These are phyloP conservation scores for Rhodotorula toruloides DNA, from an alignment of 768 basidiomycete genomes.

Conservation along the genomic window DNA sequence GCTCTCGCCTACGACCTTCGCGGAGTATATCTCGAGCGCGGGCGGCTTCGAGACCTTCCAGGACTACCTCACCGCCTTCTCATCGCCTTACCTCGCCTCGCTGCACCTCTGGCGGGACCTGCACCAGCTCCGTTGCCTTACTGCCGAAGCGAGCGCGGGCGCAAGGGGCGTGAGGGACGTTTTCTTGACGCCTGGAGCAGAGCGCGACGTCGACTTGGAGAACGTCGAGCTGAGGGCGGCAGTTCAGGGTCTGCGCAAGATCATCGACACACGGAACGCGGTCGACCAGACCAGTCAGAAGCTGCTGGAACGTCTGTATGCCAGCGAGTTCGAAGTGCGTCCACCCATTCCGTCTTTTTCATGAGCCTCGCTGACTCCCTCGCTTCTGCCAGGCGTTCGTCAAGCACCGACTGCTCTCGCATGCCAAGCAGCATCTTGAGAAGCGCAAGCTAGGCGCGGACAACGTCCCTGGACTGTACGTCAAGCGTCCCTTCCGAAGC, in stretches of 20 bases:
- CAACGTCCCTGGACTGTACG: conserved; percentile 17
- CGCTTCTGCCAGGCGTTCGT: not conserved
- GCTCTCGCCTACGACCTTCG: conserved; percentile 7
- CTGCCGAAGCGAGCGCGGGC: not conserved
- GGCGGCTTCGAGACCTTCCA: no score
- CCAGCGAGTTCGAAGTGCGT: conserved; percentile 26
- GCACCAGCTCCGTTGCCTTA: not conserved
- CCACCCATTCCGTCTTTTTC: not conserved
- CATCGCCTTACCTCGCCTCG: conserved; percentile 2
- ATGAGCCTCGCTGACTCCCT: no score
- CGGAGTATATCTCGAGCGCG: no score
- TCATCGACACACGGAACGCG: conserved; percentile 10
- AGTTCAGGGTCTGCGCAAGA: conserved; percentile 10
- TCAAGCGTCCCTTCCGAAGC: no score
- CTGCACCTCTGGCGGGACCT: conserved; percentile 20
- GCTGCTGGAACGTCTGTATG: conserved; percentile 11
- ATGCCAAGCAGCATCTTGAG: conserved; percentile 21
- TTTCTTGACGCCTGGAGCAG: conserved; percentile 6
- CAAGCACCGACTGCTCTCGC: conserved; percentile 17
- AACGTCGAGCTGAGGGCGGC: not conserved
- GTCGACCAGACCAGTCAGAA: conserved; percentile 12
- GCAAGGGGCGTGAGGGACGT: conserved; percentile 16
- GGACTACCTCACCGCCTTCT: not conserved
- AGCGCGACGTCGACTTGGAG: conserved; percentile 10
- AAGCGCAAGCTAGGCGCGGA: conserved; percentile 5